These are phyloP conservation scores for Populus euphratica DNA, from an alignment of 345 rosid genomes.

Conservation along the genomic window DNA sequence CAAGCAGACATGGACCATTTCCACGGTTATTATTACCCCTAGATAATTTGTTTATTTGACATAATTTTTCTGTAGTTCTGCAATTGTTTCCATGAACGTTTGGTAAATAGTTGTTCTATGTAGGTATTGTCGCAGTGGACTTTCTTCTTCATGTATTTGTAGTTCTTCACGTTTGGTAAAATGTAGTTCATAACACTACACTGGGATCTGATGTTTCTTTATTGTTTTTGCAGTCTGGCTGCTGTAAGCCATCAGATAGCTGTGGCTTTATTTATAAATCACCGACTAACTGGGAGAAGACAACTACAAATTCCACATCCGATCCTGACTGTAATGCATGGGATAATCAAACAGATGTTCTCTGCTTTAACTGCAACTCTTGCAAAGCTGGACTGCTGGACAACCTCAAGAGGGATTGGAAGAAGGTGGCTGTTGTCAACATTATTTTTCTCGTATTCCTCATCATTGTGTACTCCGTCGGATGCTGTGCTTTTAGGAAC, in stretches of 20 bases:
- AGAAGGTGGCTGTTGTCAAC: conserved; percentile 62
- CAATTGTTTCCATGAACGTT: neutral
- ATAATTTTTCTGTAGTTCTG: neutral
- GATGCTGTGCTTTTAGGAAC: conserved; percentile 86
- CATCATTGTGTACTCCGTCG: conserved; percentile 60
- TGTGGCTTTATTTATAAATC: conserved; percentile 54
- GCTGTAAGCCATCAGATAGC: conserved; percentile 82
- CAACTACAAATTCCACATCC: neutral
- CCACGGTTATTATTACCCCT: too few species aligned
- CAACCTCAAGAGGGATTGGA: conserved; percentile 71
- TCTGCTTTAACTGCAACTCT: conserved; percentile 73
- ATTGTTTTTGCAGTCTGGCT: conserved; percentile 59
- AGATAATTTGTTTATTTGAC: too few species aligned
- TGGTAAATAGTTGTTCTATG: neutral
- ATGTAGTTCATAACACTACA: neutral
- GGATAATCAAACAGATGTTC: conserved; percentile 30
- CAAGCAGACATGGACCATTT: too few species aligned
- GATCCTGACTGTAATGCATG: conserved; percentile 62
- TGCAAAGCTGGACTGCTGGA: conserved; percentile 89
- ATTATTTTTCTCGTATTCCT: conserved; percentile 69
- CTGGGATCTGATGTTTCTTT: conserved; percentile 11
- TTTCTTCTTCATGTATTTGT: neutral
- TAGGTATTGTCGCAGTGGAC: neutral
- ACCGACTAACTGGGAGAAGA: conserved; percentile 60
- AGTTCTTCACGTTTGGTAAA: too few species aligned